These are phyloP conservation scores for Colletotrichum sp. DNA, from an alignment of 2,329 filamentous ascomycete species.

Conservation along the genomic window DNA sequence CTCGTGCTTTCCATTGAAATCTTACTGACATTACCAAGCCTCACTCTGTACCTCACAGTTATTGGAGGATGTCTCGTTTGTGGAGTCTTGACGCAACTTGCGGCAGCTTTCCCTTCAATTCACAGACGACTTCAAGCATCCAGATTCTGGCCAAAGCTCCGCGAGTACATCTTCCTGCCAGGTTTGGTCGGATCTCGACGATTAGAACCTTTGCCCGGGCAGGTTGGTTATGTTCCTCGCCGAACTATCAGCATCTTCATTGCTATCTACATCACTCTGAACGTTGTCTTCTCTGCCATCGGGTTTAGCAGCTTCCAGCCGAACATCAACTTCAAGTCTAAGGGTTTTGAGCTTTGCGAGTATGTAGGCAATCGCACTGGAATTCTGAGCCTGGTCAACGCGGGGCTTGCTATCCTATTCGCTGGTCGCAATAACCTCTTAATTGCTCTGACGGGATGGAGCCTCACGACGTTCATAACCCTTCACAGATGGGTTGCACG, in stretches of 20 bases:
- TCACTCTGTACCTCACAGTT: background rate
- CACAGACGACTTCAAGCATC: background rate
- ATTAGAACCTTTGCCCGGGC: slow-evolving; percentile 23
- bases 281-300: slow-evolving; percentile 39
- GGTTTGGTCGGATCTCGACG: slow-evolving; percentile 25
- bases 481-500: slow-evolving; percentile 40
- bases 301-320: slow-evolving; percentile 28
- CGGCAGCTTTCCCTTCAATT: background rate
- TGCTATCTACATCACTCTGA: slow-evolving; percentile 34
- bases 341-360: slow-evolving; percentile 30
- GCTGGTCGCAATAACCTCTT: slow-evolving; percentile 39
- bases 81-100: background rate
- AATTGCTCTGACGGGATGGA: slow-evolving; percentile 39
- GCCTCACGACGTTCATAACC: slow-evolving; percentile 37
- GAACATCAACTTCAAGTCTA: slow-evolving; percentile 21
- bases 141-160: slow-evolving; percentile 11
- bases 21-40: background rate
- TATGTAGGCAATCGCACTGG: slow-evolving; percentile 38
- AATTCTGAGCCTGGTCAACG: slow-evolving; percentile 37
- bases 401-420: slow-evolving; percentile 36
- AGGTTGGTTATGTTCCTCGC: slow-evolving; percentile 39
- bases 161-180: slow-evolving; percentile 27
- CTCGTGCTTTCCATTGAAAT: background rate
- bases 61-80: background rate
- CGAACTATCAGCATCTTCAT: slow-evolving; percentile 50